Evolutionary conservation across 371 early-diverging fungal genomes (phyloP).

Genomic region (Mucor sp.): DNA sequence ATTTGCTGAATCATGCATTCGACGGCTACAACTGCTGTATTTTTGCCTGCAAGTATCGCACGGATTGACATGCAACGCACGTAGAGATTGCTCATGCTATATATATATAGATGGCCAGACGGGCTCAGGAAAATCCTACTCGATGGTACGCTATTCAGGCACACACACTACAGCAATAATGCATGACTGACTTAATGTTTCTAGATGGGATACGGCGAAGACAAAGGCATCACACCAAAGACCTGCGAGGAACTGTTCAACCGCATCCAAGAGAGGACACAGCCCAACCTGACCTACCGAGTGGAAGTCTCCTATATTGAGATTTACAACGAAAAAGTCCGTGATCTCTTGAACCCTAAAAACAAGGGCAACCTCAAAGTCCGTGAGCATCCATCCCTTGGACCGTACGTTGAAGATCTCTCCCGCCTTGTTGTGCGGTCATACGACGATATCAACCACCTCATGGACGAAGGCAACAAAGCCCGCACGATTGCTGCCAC

Average conservation of each 20-base stretch:
- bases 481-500: constrained; percentile 93
- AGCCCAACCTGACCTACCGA: constrained; percentile 57
- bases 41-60: constrained; percentile 71
- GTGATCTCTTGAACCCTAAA: constrained; percentile 88
- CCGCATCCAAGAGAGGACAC: constrained; percentile 53
- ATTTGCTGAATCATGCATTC: constrained; percentile 86
- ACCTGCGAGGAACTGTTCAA: constrained; percentile 80
- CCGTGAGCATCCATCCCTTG: constrained; percentile 87
- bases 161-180: neutral
- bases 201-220: constrained; percentile 71
- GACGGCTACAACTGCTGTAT: constrained; percentile 89
- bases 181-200: neutral
- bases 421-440: constrained; percentile 82
- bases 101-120: constrained; percentile 88
- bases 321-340: constrained; percentile 87
- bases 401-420: constrained; percentile 92
- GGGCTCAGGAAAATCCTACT: constrained; percentile 83
- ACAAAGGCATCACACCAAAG: constrained; percentile 83
- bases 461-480: constrained; percentile 91
- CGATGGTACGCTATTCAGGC: constrained; percentile 54
- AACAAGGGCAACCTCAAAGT: constrained; percentile 81
- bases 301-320: constrained; percentile 89
- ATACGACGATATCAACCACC: constrained; percentile 72
- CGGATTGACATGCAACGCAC: no score
- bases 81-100: no score